Conservation (phyloP, 192 early-diverging fungal species). For the Backusella parvicylindrica region DNA sequence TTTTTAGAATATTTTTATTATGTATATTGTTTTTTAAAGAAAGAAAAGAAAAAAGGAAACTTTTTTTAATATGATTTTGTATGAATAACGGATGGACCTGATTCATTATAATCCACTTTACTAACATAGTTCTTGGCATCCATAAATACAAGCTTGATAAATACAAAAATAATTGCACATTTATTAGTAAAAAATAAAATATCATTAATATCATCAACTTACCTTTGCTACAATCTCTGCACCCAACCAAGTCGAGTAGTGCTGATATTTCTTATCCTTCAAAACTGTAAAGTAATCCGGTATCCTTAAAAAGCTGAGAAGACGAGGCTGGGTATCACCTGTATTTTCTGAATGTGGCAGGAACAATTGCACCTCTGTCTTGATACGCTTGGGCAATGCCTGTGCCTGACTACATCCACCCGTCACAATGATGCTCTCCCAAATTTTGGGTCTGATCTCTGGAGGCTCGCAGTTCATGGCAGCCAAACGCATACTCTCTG, state of each 20-base stretch:
- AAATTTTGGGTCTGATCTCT: conserved; percentile 75
- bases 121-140: conserved; percentile 67
- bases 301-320: conserved; percentile 72
- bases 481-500: conserved; percentile 63
- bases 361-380: conserved; percentile 55
- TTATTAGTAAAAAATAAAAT: not conserved
- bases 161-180: not conserved
- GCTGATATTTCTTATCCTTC: conserved; percentile 61
- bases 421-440: conserved; percentile 82
- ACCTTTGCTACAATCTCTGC: conserved; percentile 88
- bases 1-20: too few species aligned
- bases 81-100: conserved; percentile 77
- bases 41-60: too few species aligned
- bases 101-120: conserved; percentile 90
- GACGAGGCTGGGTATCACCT: conserved; percentile 81
- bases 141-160: conserved; percentile 50
- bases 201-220: not conserved
- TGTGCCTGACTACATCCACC: conserved; percentile 61
- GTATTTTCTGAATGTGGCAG: conserved; percentile 80
- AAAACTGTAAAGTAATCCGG: conserved; percentile 87
- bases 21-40: too few species aligned
- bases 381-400: conserved; percentile 69
- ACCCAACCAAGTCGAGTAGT: conserved; percentile 73
- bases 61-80: conserved; percentile 63
- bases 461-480: conserved; percentile 59